Conservation (phyloP, 768 basidiomycete genomes). For the Leccinum arenicola region DNA sequence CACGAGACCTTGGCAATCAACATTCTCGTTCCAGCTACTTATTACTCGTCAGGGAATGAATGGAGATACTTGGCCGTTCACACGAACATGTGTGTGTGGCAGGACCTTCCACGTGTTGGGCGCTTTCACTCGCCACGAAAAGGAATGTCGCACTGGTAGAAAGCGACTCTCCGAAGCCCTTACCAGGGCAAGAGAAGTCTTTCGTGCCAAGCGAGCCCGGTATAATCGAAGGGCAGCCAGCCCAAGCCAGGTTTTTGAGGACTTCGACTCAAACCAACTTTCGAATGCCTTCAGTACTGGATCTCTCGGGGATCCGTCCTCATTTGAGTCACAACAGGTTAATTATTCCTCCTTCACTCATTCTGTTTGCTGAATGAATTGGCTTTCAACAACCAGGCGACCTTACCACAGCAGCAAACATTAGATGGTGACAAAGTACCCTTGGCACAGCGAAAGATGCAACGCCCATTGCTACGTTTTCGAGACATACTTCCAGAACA, state of each 20-base stretch:
- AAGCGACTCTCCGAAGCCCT: neutral
- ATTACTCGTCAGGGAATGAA: too few relatives aligned
- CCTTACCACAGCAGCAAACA: neutral
- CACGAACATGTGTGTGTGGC: too few relatives aligned
- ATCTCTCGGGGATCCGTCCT: too few relatives aligned
- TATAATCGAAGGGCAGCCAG: neutral
- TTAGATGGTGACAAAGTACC: neutral
- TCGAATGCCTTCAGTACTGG: too few relatives aligned
- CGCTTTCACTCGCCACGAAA: too few relatives aligned
- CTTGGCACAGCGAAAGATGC: neutral
- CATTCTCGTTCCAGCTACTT: too few relatives aligned
- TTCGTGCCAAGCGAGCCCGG: neutral
- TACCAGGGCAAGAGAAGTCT: neutral
- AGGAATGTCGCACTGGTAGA: neutral
- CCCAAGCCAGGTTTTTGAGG: neutral
- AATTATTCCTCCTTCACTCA: too few relatives aligned
- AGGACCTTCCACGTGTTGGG: too few relatives aligned
- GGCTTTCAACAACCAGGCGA: neutral
- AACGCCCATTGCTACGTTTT: neutral
- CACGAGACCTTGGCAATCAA: too few relatives aligned
- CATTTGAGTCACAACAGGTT: too few relatives aligned
- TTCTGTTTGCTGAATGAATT: too few relatives aligned
- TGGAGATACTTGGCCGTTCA: too few relatives aligned
- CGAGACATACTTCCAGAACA: neutral
- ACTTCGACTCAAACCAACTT: neutral